Percentiles rank a stretch among this genome's conserved stretches.
phyloP scores from a whole-genome alignment of 164 flowering plant species.

The Aristolochia contorta region DNA sequence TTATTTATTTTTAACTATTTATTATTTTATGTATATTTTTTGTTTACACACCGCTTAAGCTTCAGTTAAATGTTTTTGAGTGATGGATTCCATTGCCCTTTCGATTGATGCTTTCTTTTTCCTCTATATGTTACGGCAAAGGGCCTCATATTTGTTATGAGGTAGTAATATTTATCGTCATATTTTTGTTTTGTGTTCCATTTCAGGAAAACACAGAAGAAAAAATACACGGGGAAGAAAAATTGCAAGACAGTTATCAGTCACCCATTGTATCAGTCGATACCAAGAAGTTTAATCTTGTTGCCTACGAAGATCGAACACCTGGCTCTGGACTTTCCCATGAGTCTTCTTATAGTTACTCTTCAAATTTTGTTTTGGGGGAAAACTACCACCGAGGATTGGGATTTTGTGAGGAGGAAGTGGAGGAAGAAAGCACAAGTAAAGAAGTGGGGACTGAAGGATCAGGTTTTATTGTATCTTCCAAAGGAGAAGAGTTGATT shows the following conservation, averaged over 20 bases:
- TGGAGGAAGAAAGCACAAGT: constrained; percentile 11
- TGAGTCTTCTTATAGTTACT: constrained; percentile 35
- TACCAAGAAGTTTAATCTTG: constrained; percentile 28
- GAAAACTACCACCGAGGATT: constrained; percentile 47
- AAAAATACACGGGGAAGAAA: neutral
- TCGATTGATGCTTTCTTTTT: too few species aligned
- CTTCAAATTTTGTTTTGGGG: constrained; percentile 34
- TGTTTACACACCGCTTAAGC: too few species aligned
- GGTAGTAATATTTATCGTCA: too few species aligned
- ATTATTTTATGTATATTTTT: too few species aligned
- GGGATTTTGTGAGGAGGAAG: constrained; percentile 47
- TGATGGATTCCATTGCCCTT: too few species aligned
- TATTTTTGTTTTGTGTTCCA: neutral
- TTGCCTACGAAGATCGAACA: constrained; percentile 43
- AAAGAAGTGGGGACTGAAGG: constrained; percentile 16
- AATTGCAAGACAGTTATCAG: neutral
- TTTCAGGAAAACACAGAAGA: constrained; percentile 4
- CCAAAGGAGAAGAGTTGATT: constrained; percentile 20
- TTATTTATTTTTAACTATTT: too few species aligned
- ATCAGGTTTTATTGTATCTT: constrained; percentile 9
- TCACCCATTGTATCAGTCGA: constrained; percentile 31
- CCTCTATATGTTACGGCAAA: too few species aligned
- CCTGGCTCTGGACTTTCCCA: constrained; percentile 19
- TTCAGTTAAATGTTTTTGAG: too few species aligned
- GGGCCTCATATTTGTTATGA: too few species aligned